phyloP scores from a whole-genome alignment of 2,329 filamentous ascomycete genomes.

The Pseudogymnoascus sp. region DNA sequence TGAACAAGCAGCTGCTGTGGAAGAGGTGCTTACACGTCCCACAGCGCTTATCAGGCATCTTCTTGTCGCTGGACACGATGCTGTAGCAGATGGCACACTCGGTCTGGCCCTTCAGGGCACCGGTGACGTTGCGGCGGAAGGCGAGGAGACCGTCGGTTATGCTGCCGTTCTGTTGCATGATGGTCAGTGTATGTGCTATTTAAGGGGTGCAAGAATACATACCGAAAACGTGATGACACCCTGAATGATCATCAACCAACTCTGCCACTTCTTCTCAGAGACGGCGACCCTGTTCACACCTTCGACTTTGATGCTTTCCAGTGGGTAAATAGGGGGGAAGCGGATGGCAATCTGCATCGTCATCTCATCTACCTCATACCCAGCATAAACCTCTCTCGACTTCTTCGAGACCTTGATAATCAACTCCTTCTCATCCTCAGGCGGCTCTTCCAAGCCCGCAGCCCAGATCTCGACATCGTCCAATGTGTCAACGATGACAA shows the following conservation, averaged over 20 bases:
- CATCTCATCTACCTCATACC: conserved; percentile 82
- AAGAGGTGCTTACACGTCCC: conserved; percentile 90
- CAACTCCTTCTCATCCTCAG: conserved; percentile 48
- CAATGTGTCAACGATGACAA: conserved; percentile 58
- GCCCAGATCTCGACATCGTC: conserved; percentile 64
- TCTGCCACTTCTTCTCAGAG: conserved; percentile 85
- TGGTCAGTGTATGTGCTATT: no score
- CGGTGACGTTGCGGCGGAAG: conserved; percentile 80
- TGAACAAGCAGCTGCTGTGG: conserved; percentile 82
- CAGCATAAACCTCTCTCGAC: conserved; percentile 70
- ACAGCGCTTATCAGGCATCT: conserved; percentile 86
- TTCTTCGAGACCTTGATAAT: conserved; percentile 63
- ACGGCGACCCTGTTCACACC: conserved; percentile 79
- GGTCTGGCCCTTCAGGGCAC: conserved; percentile 81
- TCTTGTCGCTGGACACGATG: conserved; percentile 81
- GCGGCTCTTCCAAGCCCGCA: conserved; percentile 41
- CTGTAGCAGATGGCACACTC: conserved; percentile 98
- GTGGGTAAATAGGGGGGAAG: conserved; percentile 73
- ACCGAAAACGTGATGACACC: conserved; percentile 86
- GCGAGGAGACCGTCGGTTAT: conserved; percentile 80
- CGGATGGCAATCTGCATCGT: conserved; percentile 74
- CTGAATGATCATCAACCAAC: conserved; percentile 80
- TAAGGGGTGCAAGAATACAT: no score
- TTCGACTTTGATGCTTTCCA: conserved; percentile 68
- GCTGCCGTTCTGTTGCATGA: conserved; percentile 56